Conservation (phyloP, 2,329 filamentous ascomycete genomes). For the Immersiporthe knoxdaviesiana region DNA sequence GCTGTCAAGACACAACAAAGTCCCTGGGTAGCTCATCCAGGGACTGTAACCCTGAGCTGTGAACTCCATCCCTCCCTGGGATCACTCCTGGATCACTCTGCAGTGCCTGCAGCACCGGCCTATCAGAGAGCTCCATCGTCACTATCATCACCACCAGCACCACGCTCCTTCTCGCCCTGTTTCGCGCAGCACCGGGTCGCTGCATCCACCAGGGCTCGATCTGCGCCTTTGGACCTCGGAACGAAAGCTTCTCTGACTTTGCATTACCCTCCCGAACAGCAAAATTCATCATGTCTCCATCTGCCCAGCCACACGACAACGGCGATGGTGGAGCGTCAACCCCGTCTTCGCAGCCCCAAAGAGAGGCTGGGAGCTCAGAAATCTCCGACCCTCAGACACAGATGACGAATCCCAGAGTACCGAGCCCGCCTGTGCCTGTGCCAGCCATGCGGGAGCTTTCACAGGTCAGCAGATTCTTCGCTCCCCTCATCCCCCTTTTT, state of each 20-base stretch:
- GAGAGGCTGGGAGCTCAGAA: conserved; percentile 8
- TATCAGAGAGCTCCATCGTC: conserved; percentile 1
- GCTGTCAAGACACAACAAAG: background rate
- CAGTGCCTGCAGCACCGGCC: background rate
- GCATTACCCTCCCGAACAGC: background rate
- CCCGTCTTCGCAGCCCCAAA: conserved; percentile 7
- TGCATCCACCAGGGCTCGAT: background rate
- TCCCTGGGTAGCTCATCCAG: background rate
- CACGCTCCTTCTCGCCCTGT: background rate
- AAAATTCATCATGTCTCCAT: conserved; percentile 9
- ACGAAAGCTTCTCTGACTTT: background rate
- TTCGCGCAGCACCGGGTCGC: conserved; percentile 5
- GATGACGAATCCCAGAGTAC: conserved; percentile 6
- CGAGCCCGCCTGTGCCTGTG: too few species aligned
- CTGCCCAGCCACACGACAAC: conserved; percentile 20
- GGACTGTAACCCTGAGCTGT: background rate
- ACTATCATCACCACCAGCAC: too few species aligned
- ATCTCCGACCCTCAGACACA: conserved; percentile 3
- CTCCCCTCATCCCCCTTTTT: background rate
- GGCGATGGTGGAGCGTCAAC: conserved; percentile 8
- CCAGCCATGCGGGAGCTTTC: conserved; percentile 26
- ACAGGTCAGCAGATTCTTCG: conserved; percentile 21
- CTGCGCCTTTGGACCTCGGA: background rate
- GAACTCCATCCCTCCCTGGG: background rate
- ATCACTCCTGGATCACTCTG: background rate